These are phyloP conservation scores for Botrytis cinerea DNA, from an alignment of 2,329 filamentous ascomycete genomes.

Conservation along the genomic window DNA sequence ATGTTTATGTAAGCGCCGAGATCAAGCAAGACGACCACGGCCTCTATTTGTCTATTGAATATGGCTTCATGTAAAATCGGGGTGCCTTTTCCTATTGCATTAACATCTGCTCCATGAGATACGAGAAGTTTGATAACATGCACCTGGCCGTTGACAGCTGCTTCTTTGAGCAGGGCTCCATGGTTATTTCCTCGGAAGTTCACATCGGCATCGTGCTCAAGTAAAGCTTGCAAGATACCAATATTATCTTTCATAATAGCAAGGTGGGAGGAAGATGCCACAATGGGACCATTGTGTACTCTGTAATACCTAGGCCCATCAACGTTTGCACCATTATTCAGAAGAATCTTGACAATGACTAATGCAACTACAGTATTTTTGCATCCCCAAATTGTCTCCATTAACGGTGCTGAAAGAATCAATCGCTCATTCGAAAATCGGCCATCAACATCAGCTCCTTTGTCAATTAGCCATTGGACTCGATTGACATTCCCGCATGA, in stretches of 20 bases:
- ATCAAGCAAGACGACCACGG: background rate
- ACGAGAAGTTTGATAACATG: background rate
- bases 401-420: background rate
- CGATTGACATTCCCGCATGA: background rate
- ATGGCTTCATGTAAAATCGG: background rate
- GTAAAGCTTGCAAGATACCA: background rate
- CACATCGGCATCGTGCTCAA: background rate
- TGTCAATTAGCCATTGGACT: background rate
- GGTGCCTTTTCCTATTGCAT: rapidly evolving
- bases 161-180: background rate
- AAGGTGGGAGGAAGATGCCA: background rate
- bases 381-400: background rate
- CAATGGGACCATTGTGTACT: background rate
- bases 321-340: background rate
- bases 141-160: background rate
- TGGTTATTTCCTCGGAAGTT: background rate
- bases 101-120: background rate
- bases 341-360: background rate
- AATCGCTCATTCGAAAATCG: background rate
- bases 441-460: background rate
- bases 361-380: rapidly evolving
- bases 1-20: background rate
- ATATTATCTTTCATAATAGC: background rate
- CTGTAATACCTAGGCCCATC: background rate
- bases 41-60: background rate